Conservation (phyloP, 345 rosid species). For the Citrus maxima region DNA sequence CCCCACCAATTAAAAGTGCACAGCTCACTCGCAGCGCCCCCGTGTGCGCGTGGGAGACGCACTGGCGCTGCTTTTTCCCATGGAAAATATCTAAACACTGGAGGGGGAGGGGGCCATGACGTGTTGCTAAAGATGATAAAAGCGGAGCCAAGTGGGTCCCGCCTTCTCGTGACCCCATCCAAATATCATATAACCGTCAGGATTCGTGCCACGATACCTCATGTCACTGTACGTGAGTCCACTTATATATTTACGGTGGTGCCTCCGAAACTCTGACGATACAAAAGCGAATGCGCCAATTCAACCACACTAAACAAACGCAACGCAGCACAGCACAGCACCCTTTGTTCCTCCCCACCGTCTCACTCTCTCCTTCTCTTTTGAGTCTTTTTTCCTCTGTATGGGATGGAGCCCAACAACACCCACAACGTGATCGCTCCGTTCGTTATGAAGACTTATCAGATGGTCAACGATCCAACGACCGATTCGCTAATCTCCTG, state of each 20-base stretch:
- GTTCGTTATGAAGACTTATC: slow-evolving; percentile 80
- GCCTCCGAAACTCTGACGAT: not conserved
- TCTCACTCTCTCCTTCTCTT: not conserved
- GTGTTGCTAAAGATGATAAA: slow-evolving; percentile 35
- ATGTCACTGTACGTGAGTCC: slow-evolving; percentile 12
- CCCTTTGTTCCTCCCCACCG: not conserved
- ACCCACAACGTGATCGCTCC: slow-evolving; percentile 52
- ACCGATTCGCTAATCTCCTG: slow-evolving; percentile 80
- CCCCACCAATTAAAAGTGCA: not conserved
- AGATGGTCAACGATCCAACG: slow-evolving; percentile 83
- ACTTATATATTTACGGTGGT: slow-evolving; percentile 15
- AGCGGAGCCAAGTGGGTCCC: slow-evolving; percentile 42
- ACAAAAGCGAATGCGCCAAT: not conserved
- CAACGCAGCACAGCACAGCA: not conserved
- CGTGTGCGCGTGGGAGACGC: slow-evolving; percentile 18
- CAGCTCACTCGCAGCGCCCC: not conserved
- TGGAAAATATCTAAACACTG: slow-evolving; percentile 33
- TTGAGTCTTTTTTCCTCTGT: not conserved
- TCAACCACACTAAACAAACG: too few species aligned
- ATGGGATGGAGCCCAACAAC: slow-evolving; percentile 37
- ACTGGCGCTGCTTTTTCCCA: too few species aligned
- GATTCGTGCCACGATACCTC: slow-evolving; percentile 33
- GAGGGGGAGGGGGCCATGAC: slow-evolving; percentile 17
- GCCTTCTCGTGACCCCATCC: slow-evolving; percentile 21
- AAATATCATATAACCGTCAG: slow-evolving; percentile 30